Evolutionary conservation across 1,284 basidiomycete genomes (phyloP), one percentile per base, ranked within the genome.

Genomic region (Tylopilus orsonianus): DNA sequence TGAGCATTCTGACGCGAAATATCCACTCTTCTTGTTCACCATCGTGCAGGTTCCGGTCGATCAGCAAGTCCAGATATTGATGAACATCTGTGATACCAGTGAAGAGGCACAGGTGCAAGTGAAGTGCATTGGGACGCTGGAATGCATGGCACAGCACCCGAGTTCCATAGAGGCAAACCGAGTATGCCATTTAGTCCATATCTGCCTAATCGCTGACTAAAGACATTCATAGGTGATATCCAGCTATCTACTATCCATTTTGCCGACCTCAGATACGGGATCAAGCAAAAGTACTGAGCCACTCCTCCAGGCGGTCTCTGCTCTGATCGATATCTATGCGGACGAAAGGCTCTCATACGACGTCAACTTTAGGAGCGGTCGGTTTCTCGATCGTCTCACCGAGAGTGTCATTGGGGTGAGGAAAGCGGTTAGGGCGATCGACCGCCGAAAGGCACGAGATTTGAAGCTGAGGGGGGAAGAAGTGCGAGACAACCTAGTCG

Each of bases 251-350:
- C 64, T 93, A 23, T 80, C 80, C 9, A 56, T 83, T 51, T 64
- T 84, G 24, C 75, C 77, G 36, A 67, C 69, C 22, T 41, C 46
- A 16, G 62, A 67, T 20, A 59, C 64, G 23, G 57, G 71, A 13
- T 70, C 76, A 30, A 58, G 71, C 30, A 69, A 71, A 35, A 78
- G 75, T 38, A 77, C 83, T 2, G 94, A 97, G 62, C 76, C 86
- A 0, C 74, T 90, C 48, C 75, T 97, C 16, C 92, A 96, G 58
- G 81, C 84, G 1, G 72, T 86, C 26, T 94, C 96, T 30, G 90
- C 89, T 22, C 68, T 98, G 41, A 92, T 98, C 56, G 96, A 98
- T 67, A 88, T 96, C 42, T 99, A 91, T 68, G 92, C 94, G 2
- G 96, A 99, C 70, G 97, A 99, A 68, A 78, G 71, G 8, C 70